Base-by-base conservation (phyloP, 176 grass and related monocot genomes). In the Elymus sibiricus region DNA sequence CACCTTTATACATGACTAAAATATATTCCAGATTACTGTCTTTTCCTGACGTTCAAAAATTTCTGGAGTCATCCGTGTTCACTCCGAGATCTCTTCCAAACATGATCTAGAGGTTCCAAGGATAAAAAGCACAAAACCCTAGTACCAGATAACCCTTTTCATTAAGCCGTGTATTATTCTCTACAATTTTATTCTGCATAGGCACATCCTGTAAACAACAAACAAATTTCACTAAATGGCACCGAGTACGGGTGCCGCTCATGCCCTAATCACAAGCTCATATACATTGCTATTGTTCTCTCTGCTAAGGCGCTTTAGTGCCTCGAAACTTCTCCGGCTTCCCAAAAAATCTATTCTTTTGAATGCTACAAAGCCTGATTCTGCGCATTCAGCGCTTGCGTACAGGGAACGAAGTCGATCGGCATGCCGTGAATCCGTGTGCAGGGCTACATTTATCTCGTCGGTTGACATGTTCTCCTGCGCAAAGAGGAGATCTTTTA, bases 291-390 rank as follows among this genome's bases (percentile, higher is more conserved):
- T 90, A 44, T 96, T 99, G 62, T 76, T 92, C 87, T 94, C 94
- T 79, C 85, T 90, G 34, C 59, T 90, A 9, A 99, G 64, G 79
- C 94, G 88, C 85, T 99, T 99, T 79, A 99, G 87, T 22, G 87
- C 87, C 83, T 96, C 97, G 21, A 99, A 94, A 63, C 97, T 99
- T 86, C 97, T 86, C 79, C 92, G 78, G 87, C 94, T 99, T 64
- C 97, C 97, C 56, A 99, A 78, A 76, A 99, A 96, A 73, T 96
- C 97, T 49, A 99, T 79, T 62, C 97, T 86, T 82, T 96, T 99
- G 61, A 91, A 94, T 24, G 82, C 67, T 73, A 99, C 85, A 90
- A 78, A 86, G 81, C 94, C 87, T 76, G 79, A 79, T 47, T 86
- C 92, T 78, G 85, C 67, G 32, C 90, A 88, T 88, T 99, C 94